phyloP scores from a whole-genome alignment of 2,329 filamentous ascomycete genomes.

The Microcera coccophila region DNA sequence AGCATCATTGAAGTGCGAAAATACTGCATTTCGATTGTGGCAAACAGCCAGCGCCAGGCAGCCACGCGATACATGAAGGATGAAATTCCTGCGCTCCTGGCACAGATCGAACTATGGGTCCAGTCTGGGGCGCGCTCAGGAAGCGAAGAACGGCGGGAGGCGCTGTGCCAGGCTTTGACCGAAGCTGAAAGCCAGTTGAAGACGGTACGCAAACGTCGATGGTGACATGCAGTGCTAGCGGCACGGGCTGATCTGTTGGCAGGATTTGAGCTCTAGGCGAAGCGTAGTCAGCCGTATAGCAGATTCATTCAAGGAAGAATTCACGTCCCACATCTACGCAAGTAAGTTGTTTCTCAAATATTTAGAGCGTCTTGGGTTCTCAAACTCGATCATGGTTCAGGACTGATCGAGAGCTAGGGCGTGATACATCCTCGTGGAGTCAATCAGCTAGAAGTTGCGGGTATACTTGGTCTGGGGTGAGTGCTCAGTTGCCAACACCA shows the following conservation, averaged over 20 bases:
- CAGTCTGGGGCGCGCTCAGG: conserved; percentile 38
- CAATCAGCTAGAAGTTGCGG: conserved; percentile 26
- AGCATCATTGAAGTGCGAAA: conserved; percentile 40
- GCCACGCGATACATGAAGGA: conserved; percentile 37
- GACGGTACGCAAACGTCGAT: conserved; percentile 30
- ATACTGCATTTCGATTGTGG: conserved; percentile 44
- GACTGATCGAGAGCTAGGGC: too few relatives aligned
- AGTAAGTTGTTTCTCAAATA: conserved; percentile 8
- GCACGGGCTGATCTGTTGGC: conserved; percentile 7
- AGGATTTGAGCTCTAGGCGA: conserved; percentile 24
- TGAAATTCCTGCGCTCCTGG: conserved; percentile 40
- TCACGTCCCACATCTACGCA: conserved; percentile 7
- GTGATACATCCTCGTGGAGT: conserved; percentile 9
- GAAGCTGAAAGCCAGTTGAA: conserved; percentile 30
- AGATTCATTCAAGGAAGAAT: conserved; percentile 8
- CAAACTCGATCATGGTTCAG: neutral
- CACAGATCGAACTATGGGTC: conserved; percentile 42
- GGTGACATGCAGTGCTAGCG: accelerated
- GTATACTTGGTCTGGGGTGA: conserved; percentile 33
- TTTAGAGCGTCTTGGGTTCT: accelerated
- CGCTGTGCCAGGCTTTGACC: conserved; percentile 31
- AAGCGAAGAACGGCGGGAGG: conserved; percentile 34
- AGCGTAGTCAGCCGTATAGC: conserved; percentile 7
- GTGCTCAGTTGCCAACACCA: too few relatives aligned
- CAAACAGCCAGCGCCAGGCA: conserved; percentile 37